Evolutionary conservation across 345 rosid genomes (phyloP), one percentile per base, ranked within the genome.

Genomic region (Dipteronia dyeriana): DNA sequence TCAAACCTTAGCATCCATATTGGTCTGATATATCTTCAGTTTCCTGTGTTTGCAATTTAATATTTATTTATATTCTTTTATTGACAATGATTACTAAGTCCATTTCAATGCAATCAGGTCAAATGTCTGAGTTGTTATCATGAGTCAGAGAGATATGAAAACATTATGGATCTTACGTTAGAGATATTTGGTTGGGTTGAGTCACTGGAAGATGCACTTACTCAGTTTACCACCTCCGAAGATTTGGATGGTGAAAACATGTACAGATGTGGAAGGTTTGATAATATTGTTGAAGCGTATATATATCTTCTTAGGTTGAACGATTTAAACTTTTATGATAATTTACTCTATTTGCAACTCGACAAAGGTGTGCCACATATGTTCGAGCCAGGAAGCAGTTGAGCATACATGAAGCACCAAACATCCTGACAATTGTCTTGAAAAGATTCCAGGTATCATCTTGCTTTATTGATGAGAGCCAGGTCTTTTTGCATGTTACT

Each of bases 201-300:
- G 81, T 91, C 97, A 70, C 79, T 92, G 82, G 88, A 91, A 85
- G 94, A 92, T 82, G 97, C 95, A 56, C 71, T 92, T 45, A 89
- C 92, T 81, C 95, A 92, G 79, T 92, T 92, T 82, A 92, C 97
- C 64, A 88, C 87, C 57, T 85, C 91, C 16, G 95, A 92, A 86
- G 92, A 92, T 76, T 87, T 92, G 73, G 97, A 92, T 73, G 97
- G 97, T 75, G 97, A 92, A 78, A 92, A 92, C 81, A 92, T 91
- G 97, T 92, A 91, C 71, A 82, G 93, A 91, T 92, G 97, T 84
- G 91, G 89, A 88, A 92, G 95, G 97, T 92, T 53, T 66, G 84
- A 75, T 78, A 54, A 51, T 51, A 23, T 60, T 49, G 43, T 45
- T 56, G 74, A 17, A 63, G 39, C 9, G 2, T 74, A 17, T 65